phyloP scores from a whole-genome alignment of 2,329 filamentous ascomycete genomes.

The Westerdykella sp. region DNA sequence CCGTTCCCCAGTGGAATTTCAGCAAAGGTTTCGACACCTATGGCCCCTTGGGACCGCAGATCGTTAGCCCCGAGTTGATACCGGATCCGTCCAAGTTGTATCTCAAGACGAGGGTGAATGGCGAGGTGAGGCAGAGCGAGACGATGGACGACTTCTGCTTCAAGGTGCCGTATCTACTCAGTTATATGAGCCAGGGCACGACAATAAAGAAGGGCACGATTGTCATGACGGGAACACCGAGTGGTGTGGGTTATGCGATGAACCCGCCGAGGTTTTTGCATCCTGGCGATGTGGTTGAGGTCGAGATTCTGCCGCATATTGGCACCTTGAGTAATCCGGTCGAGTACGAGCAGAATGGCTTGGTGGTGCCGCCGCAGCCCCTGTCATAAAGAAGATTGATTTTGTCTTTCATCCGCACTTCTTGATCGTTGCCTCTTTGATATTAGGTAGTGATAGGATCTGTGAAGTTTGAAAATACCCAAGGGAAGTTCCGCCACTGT shows the following conservation, averaged over 20 bases:
- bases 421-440: too few species aligned
- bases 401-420: too few species aligned
- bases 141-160: slow-evolving; percentile 47
- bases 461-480: too few species aligned
- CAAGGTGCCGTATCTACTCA: slow-evolving; percentile 41
- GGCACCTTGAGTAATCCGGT: slow-evolving; percentile 32
- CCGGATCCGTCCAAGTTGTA: slow-evolving; percentile 40
- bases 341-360: slow-evolving; percentile 15
- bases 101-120: slow-evolving; percentile 46
- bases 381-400: too few species aligned
- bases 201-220: slow-evolving; percentile 45
- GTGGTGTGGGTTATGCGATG: slow-evolving; percentile 39
- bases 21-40: slow-evolving; percentile 54
- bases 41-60: slow-evolving; percentile 47
- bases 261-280: slow-evolving; percentile 32
- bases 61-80: slow-evolving; percentile 42
- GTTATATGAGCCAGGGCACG: slow-evolving; percentile 43
- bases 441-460: too few species aligned
- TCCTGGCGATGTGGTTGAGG: slow-evolving; percentile 31
- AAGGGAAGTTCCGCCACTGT: too few species aligned
- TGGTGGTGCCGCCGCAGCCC: neutral
- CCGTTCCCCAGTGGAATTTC: slow-evolving; percentile 53
- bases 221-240: slow-evolving; percentile 47
- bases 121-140: slow-evolving; percentile 43
- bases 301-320: slow-evolving; percentile 22